Conservation (phyloP, 2,329 filamentous ascomycete genomes). For the Didymella segeticola region DNA sequence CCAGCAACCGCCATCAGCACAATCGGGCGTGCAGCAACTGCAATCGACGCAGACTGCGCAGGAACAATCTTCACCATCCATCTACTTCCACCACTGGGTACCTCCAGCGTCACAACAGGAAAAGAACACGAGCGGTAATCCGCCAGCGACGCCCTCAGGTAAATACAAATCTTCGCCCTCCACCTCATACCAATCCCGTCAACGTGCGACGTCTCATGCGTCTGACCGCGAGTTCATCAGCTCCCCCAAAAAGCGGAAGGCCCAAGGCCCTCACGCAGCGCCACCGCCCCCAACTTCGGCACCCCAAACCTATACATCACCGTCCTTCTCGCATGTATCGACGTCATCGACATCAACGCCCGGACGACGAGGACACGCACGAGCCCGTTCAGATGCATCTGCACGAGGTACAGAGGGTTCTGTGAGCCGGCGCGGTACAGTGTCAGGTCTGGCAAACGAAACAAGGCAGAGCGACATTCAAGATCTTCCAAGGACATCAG, state of each 20-base stretch:
- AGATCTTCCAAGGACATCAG: slow-evolving; percentile 33
- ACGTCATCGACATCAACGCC: slow-evolving; percentile 62
- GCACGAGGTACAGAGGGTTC: slow-evolving; percentile 43
- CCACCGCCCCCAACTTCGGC: slow-evolving; percentile 60
- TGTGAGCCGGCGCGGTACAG: slow-evolving; percentile 43
- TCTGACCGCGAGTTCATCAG: slow-evolving; percentile 69
- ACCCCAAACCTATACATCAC: slow-evolving; percentile 55
- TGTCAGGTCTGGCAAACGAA: slow-evolving; percentile 44
- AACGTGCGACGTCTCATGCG: slow-evolving; percentile 59
- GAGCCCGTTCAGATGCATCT: slow-evolving; percentile 70
- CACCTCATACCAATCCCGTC: slow-evolving; percentile 44
- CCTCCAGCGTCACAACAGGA: slow-evolving; percentile 73
- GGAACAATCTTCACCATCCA: slow-evolving; percentile 71
- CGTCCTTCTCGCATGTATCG: slow-evolving; percentile 63
- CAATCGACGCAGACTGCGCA: slow-evolving; percentile 59
- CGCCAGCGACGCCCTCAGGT: slow-evolving; percentile 77
- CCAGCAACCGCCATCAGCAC: slow-evolving; percentile 54
- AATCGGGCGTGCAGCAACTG: slow-evolving; percentile 50
- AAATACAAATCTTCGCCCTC: slow-evolving; percentile 54
- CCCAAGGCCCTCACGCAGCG: slow-evolving; percentile 60
- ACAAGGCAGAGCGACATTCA: slow-evolving; percentile 34
- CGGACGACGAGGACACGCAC: slow-evolving; percentile 66
- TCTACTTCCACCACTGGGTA: slow-evolving; percentile 94
- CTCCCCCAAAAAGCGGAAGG: slow-evolving; percentile 86
- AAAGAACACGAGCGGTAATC: slow-evolving; percentile 62